A percentile compares a stretch with the other conserved stretches of the same genome.
These are phyloP conservation scores for Aspergillus campestris DNA, from an alignment of 495 filamentous ascomycete genomes.

Conservation along the genomic window DNA sequence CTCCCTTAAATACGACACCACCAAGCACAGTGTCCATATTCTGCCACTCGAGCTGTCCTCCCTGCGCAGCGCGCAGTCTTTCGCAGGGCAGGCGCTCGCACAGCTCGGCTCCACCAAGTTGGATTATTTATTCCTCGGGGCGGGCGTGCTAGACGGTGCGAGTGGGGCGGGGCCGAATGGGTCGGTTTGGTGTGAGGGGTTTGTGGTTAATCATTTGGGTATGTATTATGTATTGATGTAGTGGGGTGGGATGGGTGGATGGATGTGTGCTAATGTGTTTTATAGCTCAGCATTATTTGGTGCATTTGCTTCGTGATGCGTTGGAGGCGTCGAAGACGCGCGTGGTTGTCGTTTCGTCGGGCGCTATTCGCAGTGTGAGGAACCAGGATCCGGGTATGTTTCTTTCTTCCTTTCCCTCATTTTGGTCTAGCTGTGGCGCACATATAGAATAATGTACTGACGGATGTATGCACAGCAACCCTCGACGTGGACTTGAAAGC, in stretches of 20 bases:
- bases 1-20: slow-evolving; percentile 13
- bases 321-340: slow-evolving; percentile 16
- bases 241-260: background rate
- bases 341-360: slow-evolving; percentile 23
- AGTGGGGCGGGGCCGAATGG: slow-evolving; percentile 18
- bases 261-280: background rate
- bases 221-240: no score
- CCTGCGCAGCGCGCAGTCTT: slow-evolving; percentile 18
- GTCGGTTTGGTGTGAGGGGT: slow-evolving; percentile 19
- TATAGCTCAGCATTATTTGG: slow-evolving; percentile 22
- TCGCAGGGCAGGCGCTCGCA: slow-evolving; percentile 13
- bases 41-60: slow-evolving; percentile 17
- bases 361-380: slow-evolving; percentile 18
- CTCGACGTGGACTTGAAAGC: slow-evolving; percentile 23
- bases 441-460: background rate
- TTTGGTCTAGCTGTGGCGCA: no score
- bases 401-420: background rate
- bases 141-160: slow-evolving; percentile 13
- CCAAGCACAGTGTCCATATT: slow-evolving; percentile 14
- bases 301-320: slow-evolving; percentile 17
- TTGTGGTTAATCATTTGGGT: slow-evolving; percentile 23
- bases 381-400: slow-evolving; percentile 16
- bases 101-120: slow-evolving; percentile 11
- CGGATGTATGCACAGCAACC: slow-evolving; percentile 8
- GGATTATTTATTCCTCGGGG: slow-evolving; percentile 16